These are phyloP conservation scores for Orbilia blumenaviensis DNA, from an alignment of 2,329 filamentous ascomycete species.

Conservation along the genomic window DNA sequence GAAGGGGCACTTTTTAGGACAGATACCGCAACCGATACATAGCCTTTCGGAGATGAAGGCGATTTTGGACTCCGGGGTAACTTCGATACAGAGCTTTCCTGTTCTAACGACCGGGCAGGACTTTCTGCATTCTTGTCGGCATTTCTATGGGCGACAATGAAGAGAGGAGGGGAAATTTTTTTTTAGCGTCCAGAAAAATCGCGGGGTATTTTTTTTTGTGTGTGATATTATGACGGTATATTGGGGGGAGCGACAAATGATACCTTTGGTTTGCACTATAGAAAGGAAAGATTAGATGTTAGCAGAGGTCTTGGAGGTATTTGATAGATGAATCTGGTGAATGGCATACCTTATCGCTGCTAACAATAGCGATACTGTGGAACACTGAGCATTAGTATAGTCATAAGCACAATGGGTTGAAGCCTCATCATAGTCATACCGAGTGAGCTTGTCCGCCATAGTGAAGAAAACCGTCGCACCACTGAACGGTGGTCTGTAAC, in stretches of 20 bases:
- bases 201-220: constrained; percentile 40
- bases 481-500: constrained; percentile 58
- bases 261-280: constrained; percentile 86
- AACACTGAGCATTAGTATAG: constrained; percentile 35
- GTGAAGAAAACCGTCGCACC: constrained; percentile 54
- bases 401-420: constrained; percentile 26
- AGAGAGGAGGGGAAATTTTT: constrained; percentile 53
- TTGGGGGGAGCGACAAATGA: constrained; percentile 55
- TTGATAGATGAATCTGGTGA: constrained; percentile 50
- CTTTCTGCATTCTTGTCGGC: constrained; percentile 98
- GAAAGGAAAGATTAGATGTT: constrained; percentile 62
- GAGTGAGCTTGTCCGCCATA: constrained; percentile 94
- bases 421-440: constrained; percentile 70
- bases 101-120: constrained; percentile 96
- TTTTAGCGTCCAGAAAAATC: constrained; percentile 23
- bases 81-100: constrained; percentile 97
- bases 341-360: constrained; percentile 85
- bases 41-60: constrained; percentile 97
- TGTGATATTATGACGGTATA: too few species aligned
- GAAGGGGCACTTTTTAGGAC: constrained; percentile 98
- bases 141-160: constrained; percentile 74
- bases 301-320: constrained; percentile 56
- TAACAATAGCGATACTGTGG: constrained; percentile 95
- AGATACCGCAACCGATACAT: constrained; percentile 99
- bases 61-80: constrained; percentile 84